phyloP scores from a whole-genome alignment of 2,329 filamentous ascomycete genomes.

The Pseudogymnoascus sp. region DNA sequence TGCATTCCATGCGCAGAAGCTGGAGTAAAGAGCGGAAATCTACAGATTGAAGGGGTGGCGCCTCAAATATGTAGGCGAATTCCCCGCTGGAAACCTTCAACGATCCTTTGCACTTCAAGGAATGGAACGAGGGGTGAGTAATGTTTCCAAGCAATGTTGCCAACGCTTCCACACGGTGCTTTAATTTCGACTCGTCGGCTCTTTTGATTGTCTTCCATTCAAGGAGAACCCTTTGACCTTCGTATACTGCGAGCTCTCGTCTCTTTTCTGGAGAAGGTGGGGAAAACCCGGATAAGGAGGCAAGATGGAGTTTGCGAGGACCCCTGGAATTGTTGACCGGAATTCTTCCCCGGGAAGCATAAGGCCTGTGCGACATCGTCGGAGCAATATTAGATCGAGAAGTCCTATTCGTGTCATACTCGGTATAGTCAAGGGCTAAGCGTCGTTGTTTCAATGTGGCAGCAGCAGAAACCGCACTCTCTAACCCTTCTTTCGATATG shows the following conservation, averaged over 20 bases:
- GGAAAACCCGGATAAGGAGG: background rate
- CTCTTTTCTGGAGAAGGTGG: conserved; percentile 5
- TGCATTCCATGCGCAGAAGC: background rate
- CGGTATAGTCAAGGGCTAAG: conserved; percentile 9
- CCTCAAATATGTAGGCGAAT: conserved; percentile 14
- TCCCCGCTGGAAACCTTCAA: conserved; percentile 11
- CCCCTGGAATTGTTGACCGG: background rate
- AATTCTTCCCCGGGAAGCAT: background rate
- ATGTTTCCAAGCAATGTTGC: conserved; percentile 12
- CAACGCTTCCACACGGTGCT: conserved; percentile 13
- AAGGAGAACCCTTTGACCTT: conserved; percentile 11
- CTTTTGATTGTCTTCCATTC: conserved; percentile 15
- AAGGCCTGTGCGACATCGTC: background rate
- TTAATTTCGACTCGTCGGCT: conserved; percentile 7
- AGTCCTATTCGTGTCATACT: background rate
- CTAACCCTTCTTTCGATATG: background rate
- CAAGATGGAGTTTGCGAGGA: background rate
- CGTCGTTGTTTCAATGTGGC: conserved; percentile 11
- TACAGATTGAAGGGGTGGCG: conserved; percentile 2
- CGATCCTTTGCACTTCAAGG: conserved; percentile 12
- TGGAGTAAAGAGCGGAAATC: conserved; percentile 9
- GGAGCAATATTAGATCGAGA: background rate
- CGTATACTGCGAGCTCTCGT: conserved; percentile 13
- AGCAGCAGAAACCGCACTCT: conserved; percentile 11
- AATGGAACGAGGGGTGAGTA: conserved; percentile 11